These are phyloP conservation scores for Mortierella claussenii DNA, from an alignment of 192 early-diverging fungal species.

Conservation along the genomic window DNA sequence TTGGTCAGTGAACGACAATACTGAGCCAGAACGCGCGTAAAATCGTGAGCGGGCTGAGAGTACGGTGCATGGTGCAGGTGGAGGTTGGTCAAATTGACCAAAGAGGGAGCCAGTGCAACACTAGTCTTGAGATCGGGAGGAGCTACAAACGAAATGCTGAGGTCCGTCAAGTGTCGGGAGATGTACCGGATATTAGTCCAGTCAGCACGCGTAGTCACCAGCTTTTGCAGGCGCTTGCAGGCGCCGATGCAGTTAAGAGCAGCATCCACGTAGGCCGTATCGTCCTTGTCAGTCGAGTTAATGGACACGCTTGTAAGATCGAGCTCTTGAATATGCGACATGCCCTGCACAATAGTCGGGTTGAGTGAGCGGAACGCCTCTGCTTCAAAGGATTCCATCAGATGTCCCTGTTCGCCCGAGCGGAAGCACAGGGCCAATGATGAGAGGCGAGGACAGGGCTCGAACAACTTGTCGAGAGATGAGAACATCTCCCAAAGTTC, in stretches of 20 bases:
- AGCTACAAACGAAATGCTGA: constrained; percentile 46
- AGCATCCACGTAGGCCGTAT: constrained; percentile 42
- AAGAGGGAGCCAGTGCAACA: constrained; percentile 26
- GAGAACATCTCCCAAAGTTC: constrained; percentile 52
- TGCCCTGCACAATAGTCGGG: constrained; percentile 21
- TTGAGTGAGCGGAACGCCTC: constrained; percentile 42
- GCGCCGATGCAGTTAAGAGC: constrained; percentile 44
- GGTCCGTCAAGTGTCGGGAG: constrained; percentile 35
- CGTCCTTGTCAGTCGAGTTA: constrained; percentile 29
- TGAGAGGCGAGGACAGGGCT: constrained; percentile 31
- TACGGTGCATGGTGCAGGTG: constrained; percentile 48
- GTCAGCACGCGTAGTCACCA: constrained; percentile 44
- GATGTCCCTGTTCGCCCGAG: constrained; percentile 36
- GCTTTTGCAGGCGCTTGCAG: constrained; percentile 46
- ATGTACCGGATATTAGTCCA: constrained; percentile 44
- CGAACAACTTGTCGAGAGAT: constrained; percentile 27
- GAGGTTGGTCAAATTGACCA: constrained; percentile 45
- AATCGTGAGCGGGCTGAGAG: constrained; percentile 32
- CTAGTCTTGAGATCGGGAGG: constrained; percentile 51
- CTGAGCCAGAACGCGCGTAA: constrained; percentile 39
- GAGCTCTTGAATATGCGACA: constrained; percentile 32
- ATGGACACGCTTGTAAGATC: constrained; percentile 48
- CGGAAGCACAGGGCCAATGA: constrained; percentile 47
- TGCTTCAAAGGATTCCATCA: constrained; percentile 45
- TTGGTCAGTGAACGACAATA: constrained; percentile 40